Evolutionary conservation across 345 rosid genomes (phyloP), one percentile per base, ranked within the genome.

Genomic region (Laguncularia racemosa): DNA sequence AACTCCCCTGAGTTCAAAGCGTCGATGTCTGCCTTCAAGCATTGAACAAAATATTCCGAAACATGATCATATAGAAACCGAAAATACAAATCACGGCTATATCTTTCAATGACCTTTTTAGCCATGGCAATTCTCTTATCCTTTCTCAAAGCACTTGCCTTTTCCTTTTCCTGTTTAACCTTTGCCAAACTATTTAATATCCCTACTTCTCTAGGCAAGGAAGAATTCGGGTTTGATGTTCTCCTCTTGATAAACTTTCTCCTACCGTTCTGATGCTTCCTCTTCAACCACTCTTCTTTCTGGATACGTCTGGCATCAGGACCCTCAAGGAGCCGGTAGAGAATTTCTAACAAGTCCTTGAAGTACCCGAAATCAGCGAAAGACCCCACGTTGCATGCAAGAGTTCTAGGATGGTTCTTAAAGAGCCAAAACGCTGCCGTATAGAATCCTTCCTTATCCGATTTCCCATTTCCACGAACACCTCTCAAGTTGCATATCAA

Each of bases 401-500:
- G 69, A 1, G 90, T 85, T 61, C 73, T 74, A 4, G 96, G 93
- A 61, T 81, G 85, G 57, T 71, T 28, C 14, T 60, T 49, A 48
- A 81, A 82, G 15, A 85, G 73, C 90, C 90, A 88, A 18, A 76
- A 44, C 4, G 90, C 86, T 3, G 81, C 79, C 0, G 75, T 59
- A 44, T 75, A 77, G 69, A 80, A 88, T 18, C 91, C 95, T 68
- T 81, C 83, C 66, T 74, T 83, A 50, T 88, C 86, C 0, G 82
- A 70, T 51, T 88, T 83, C 5, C 88, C 86, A 0, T 81, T 78
- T 20, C 96, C 86, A 0, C 84, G 83, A 1, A 88, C 83, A 14
- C 93, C 90, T 2, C 88, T 73, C 10, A 88, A 79, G 56, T 85
- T 79, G 47, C 83, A 83, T n/a, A 85, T 68, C 18, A 83, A 79